phyloP scores from a whole-genome alignment of 805 yeast species.

The Ogataea paradorogensis region DNA sequence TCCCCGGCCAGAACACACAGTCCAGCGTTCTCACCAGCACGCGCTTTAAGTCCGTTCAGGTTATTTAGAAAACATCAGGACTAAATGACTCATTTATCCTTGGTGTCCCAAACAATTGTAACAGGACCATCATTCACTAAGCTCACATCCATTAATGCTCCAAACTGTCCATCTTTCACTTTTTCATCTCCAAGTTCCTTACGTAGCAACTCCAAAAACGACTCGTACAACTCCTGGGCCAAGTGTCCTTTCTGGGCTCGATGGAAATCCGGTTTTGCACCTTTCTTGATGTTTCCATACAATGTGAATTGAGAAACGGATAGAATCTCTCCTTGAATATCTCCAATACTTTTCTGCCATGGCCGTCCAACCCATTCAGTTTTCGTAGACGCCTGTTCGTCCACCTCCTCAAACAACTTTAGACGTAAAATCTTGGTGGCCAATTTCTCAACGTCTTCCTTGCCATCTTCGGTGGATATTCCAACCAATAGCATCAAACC shows the following conservation, averaged over 20 bases:
- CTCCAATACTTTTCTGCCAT: slow-evolving; percentile 73
- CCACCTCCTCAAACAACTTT: slow-evolving; percentile 65
- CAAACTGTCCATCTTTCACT: slow-evolving; percentile 87
- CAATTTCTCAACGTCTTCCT: slow-evolving; percentile 65
- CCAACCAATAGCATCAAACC: slow-evolving; percentile 87
- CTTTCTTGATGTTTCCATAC: slow-evolving; percentile 81
- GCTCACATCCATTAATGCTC: slow-evolving; percentile 96
- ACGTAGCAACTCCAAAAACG: slow-evolving; percentile 47
- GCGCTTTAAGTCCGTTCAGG: slow-evolving; percentile 33
- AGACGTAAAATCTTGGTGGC: slow-evolving; percentile 64
- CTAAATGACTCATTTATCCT: slow-evolving; percentile 31
- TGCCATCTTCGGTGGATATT: slow-evolving; percentile 71
- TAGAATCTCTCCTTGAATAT: slow-evolving; percentile 67
- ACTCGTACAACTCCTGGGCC: slow-evolving; percentile 49
- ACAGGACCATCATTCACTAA: slow-evolving; percentile 92
- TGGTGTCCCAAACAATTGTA: slow-evolving; percentile 78
- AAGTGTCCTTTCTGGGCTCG: slow-evolving; percentile 77
- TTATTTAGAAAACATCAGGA: slow-evolving; percentile 20
- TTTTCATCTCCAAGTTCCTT: slow-evolving; percentile 55
- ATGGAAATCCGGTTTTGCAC: slow-evolving; percentile 94
- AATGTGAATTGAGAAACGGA: slow-evolving; percentile 93
- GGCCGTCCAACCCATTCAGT: slow-evolving; percentile 60
- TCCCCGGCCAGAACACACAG: slow-evolving; percentile 32
- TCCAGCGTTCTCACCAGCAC: slow-evolving; percentile 32
- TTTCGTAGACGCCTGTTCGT: slow-evolving; percentile 35